These are phyloP conservation scores for Suhomyces tanzawaensis DNA, from an alignment of 805 yeast species.

Conservation along the genomic window DNA sequence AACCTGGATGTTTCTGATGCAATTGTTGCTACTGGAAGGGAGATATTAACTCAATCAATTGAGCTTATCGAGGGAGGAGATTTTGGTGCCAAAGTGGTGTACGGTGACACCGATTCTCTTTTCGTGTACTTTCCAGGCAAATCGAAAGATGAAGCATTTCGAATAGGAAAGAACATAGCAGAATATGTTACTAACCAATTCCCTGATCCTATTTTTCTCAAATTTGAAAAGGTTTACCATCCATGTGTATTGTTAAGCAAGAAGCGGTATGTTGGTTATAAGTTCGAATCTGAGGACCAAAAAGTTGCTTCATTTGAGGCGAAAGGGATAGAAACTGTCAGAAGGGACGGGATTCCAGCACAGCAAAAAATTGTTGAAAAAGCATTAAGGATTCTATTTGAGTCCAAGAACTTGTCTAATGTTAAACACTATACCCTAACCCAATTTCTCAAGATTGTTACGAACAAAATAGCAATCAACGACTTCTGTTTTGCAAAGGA, in stretches of 20 bases:
- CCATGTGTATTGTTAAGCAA: slow-evolving; percentile 82
- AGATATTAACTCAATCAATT: slow-evolving; percentile 71
- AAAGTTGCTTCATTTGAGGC: slow-evolving; percentile 77
- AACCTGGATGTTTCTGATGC: slow-evolving; percentile 93
- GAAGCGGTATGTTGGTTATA: slow-evolving; percentile 87
- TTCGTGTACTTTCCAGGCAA: slow-evolving; percentile 89
- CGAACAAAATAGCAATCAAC: slow-evolving; percentile 62
- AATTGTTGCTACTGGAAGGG: slow-evolving; percentile 88
- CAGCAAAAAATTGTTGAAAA: slow-evolving; percentile 80
- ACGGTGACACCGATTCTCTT: slow-evolving; percentile 94
- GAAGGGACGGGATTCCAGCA: slow-evolving; percentile 94
- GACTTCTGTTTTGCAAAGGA: slow-evolving; percentile 93
- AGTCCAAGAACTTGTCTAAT: slow-evolving; percentile 63
- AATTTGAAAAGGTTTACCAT: slow-evolving; percentile 90
- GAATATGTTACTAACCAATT: slow-evolving; percentile 56
- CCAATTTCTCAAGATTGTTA: slow-evolving; percentile 65
- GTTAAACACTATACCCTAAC: slow-evolving; percentile 63
- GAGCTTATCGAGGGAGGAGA: slow-evolving; percentile 58
- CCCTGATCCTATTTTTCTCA: slow-evolving; percentile 79
- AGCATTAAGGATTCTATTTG: slow-evolving; percentile 65
- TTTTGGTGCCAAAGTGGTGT: slow-evolving; percentile 91
- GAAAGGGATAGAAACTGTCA: slow-evolving; percentile 91
- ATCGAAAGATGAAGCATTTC: slow-evolving; percentile 72
- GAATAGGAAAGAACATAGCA: slow-evolving; percentile 71
- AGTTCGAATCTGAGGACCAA: slow-evolving; percentile 61